Conservation (phyloP, 2,329 filamentous ascomycete genomes). For the Domatiomyces catenatus region DNA sequence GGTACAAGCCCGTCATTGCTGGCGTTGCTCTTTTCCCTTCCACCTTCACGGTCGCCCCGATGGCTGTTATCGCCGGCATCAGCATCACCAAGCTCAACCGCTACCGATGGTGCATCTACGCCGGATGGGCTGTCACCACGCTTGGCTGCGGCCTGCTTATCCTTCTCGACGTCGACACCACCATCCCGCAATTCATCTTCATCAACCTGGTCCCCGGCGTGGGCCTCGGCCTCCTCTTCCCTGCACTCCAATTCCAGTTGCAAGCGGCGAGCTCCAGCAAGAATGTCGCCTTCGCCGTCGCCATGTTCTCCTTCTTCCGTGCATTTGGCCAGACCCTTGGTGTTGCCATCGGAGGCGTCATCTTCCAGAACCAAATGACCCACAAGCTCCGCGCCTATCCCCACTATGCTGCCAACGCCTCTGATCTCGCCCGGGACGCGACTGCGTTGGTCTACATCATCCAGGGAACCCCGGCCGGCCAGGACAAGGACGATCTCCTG, state of each 20-base stretch:
- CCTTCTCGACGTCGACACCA: constrained; percentile 12
- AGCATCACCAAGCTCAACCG: constrained; percentile 39
- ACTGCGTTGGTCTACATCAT: constrained; percentile 45
- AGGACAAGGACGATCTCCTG: constrained; percentile 30
- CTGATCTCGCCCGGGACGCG: constrained; percentile 40
- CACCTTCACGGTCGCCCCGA: constrained; percentile 48
- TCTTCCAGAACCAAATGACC: constrained; percentile 52
- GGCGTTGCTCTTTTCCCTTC: constrained; percentile 45
- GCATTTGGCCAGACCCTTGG: constrained; percentile 51
- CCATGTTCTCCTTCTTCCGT: constrained; percentile 53
- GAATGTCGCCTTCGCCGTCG: constrained; percentile 45
- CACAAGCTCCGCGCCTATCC: constrained; percentile 35
- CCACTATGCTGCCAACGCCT: constrained; percentile 33
- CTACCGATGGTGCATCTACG: constrained; percentile 47
- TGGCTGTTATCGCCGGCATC: constrained; percentile 41
- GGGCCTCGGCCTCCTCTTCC: constrained; percentile 50
- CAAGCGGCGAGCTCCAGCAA: constrained; percentile 44
- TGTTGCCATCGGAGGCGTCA: constrained; percentile 50
- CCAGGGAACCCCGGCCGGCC: constrained; percentile 34
- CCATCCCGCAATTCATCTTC: constrained; percentile 35
- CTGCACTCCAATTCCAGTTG: constrained; percentile 46
- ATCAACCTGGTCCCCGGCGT: constrained; percentile 47
- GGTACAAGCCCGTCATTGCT: constrained; percentile 37
- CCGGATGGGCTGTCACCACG: constrained; percentile 46
- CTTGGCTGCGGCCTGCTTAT: constrained; percentile 42